Evolutionary conservation across 441 rosid species (phyloP), one percentile per base, ranked within the genome.

Genomic region (Flueggea neowawraea): DNA sequence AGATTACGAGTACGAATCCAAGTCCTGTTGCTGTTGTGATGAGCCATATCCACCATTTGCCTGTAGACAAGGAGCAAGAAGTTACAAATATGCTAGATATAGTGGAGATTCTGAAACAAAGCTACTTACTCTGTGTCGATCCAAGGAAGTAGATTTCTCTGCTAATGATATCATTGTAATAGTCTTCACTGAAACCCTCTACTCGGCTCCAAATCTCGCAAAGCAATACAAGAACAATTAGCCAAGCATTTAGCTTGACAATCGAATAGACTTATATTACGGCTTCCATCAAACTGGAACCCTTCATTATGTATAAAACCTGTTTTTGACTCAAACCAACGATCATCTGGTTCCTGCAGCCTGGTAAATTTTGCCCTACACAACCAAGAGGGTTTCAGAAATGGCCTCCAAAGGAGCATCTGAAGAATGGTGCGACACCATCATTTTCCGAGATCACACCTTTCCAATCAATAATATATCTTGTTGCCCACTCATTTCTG

Each of bases 171-270:
- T 6, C 41, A 36, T 36, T 36, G 41, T 8, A 36, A 17, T 28
- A 33, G n/a, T 39, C 10, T 12, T 43, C 28, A 22, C 31, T 31
- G 17, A 57, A 22, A 22, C 28, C 9, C 17, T 15, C 33, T 1
- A 57, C 52, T 16, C 60, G 15, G 39, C 57, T 63, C 77, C 76
- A 76, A 6, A 69, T 54, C 39, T 65, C 59, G 15, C 76, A 76
- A 11, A 3, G 75, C 74, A 7, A 63, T 14, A 14, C 74, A 76
- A 39, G 71, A 52, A 43, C 80, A 69, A 60, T 69, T 60, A 7
- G 32, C 41, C 53, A 16, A 65, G 71, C 76, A 68, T 16, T 54
- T 51, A 17, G 31, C 44, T 12, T 45, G 43, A 56, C 79, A 67
- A 41, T 64, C 67, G n/a, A 11, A 4, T 12, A 43, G 10, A 4